Evolutionary conservation across 495 filamentous ascomycete genomes (phyloP).

Genomic region (Astrocystis sublimbata): DNA sequence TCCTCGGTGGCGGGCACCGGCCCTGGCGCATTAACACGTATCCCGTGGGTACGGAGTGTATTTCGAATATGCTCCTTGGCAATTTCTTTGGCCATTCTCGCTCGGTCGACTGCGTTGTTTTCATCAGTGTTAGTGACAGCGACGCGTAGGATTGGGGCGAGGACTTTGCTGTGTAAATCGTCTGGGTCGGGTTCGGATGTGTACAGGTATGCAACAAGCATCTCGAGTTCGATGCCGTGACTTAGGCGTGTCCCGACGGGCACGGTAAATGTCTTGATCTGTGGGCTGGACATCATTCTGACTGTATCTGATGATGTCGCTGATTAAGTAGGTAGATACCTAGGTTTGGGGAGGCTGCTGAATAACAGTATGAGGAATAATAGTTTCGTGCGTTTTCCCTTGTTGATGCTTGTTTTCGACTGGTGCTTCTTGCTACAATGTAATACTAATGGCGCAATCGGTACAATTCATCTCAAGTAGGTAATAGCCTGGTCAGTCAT

Average conservation of each 20-base stretch:
- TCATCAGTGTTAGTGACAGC: background rate
- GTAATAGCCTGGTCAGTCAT: background rate
- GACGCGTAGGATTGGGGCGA: slow-evolving; percentile 27
- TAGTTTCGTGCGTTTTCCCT: slow-evolving; percentile 7
- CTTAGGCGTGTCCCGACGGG: slow-evolving; percentile 20
- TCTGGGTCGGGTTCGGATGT: slow-evolving; percentile 12
- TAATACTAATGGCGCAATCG: background rate
- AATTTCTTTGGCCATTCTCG: background rate
- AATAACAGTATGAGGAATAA: slow-evolving; percentile 3
- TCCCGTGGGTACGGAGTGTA: slow-evolving; percentile 20
- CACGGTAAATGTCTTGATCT: slow-evolving; percentile 17
- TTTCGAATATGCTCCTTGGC: slow-evolving; percentile 9
- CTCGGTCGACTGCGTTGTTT: too few species aligned
- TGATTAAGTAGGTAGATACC: too few species aligned
- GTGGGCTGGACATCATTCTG: slow-evolving; percentile 20
- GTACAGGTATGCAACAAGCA: slow-evolving; percentile 26
- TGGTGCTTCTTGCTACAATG: background rate
- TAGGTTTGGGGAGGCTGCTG: background rate
- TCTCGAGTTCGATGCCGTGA: slow-evolving; percentile 36
- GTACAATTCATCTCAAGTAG: background rate
- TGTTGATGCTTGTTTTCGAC: background rate
- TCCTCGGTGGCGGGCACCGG: background rate
- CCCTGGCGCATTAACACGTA: slow-evolving; percentile 9
- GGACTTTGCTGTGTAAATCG: slow-evolving; percentile 6
- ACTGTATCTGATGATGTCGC: background rate